These are phyloP conservation scores for Diaporthe nobilis DNA, from an alignment of 2,329 filamentous ascomycete genomes.

Conservation along the genomic window DNA sequence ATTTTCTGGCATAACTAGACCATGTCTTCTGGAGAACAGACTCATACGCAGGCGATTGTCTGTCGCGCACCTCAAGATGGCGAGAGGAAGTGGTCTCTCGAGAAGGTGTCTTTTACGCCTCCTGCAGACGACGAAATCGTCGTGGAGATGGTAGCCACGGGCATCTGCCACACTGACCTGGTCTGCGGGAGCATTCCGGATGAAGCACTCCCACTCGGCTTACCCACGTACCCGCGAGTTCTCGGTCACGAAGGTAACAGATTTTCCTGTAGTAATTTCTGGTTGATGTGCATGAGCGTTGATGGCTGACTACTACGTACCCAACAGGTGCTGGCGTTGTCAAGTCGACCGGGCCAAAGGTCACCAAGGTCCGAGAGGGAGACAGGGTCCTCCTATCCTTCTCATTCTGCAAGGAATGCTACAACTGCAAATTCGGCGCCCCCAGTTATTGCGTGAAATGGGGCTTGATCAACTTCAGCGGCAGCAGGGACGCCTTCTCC, in stretches of 20 bases:
- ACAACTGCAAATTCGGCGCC: background rate
- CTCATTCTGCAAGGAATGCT: slow-evolving; percentile 12
- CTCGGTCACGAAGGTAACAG: slow-evolving; percentile 4
- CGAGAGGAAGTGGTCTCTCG: slow-evolving; percentile 1
- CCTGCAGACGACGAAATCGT: slow-evolving; percentile 2
- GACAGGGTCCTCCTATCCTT: background rate
- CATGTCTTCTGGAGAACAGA: background rate
- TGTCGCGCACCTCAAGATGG: slow-evolving; percentile 6
- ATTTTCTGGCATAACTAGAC: background rate
- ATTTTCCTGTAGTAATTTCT: background rate
- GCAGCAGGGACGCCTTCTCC: background rate
- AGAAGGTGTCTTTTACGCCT: background rate
- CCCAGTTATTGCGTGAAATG: background rate
- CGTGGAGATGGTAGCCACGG: background rate
- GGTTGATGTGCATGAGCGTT: background rate
- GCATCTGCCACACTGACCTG: slow-evolving; percentile 8
- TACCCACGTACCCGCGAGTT: background rate
- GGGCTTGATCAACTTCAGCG: slow-evolving; percentile 4
- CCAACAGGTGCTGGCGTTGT: background rate
- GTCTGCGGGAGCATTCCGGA: background rate
- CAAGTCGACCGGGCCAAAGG: background rate
- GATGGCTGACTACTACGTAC: background rate
- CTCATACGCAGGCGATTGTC: slow-evolving; percentile 5
- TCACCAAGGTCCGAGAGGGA: slow-evolving; percentile 7
- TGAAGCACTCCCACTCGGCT: background rate